A percentile compares a stretch with the other conserved stretches of the same genome.
phyloP scores from a whole-genome alignment of 2,329 filamentous ascomycete species.

The Ramularia endophylla region DNA sequence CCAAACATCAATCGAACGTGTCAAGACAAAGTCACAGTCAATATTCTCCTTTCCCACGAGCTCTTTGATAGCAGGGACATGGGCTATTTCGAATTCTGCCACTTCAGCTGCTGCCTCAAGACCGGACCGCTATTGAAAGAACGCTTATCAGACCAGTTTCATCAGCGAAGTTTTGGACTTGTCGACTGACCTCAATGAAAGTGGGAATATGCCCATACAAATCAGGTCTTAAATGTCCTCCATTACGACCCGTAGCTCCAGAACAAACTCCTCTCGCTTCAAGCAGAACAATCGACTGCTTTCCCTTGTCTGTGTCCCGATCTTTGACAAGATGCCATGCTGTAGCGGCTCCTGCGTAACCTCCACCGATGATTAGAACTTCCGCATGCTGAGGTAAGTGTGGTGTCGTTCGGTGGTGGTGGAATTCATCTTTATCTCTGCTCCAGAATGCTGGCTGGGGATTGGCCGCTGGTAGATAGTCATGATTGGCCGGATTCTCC shows the following conservation, averaged over 20 bases:
- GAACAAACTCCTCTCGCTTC: conserved; percentile 13
- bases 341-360: conserved; percentile 56
- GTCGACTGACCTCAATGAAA: conserved; percentile 14
- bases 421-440: conserved; percentile 31
- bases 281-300: conserved; percentile 8
- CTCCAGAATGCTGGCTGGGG: conserved; percentile 33
- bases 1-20: conserved; percentile 33
- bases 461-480: not conserved
- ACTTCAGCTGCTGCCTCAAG: too few species aligned
- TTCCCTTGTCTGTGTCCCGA: not conserved
- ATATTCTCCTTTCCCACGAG: conserved; percentile 31
- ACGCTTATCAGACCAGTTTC: conserved; percentile 23
- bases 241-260: conserved; percentile 10
- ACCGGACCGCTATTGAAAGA: too few species aligned
- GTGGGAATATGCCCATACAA: conserved; percentile 34
- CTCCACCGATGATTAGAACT: too few species aligned
- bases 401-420: too few species aligned
- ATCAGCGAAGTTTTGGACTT: too few species aligned
- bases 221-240: conserved; percentile 35
- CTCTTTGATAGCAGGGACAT: conserved; percentile 29
- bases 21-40: conserved; percentile 39
- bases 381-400: too few species aligned
- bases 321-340: conserved; percentile 18
- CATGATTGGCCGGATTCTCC: not conserved
- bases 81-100: too few species aligned